These are phyloP conservation scores for Acacia acuminata DNA, from an alignment of 306 rosid species.

Conservation along the genomic window DNA sequence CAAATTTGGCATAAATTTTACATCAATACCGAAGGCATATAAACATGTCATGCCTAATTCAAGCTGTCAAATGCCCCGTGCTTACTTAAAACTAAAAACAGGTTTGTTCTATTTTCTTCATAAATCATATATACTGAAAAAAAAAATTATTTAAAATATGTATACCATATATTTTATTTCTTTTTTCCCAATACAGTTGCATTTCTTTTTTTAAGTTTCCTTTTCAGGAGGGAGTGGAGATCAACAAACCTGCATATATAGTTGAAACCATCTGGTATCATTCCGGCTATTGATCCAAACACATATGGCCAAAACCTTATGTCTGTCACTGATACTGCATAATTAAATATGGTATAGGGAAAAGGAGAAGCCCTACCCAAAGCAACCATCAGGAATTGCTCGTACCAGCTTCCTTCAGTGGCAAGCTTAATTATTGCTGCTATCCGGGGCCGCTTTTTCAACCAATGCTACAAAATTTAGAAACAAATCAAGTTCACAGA, in stretches of 20 bases:
- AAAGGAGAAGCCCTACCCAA: slow-evolving; percentile 86
- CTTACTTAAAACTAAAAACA: too few species aligned
- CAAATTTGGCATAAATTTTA: background rate
- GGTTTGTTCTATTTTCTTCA: background rate
- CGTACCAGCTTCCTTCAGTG: slow-evolving; percentile 89
- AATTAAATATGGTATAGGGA: slow-evolving; percentile 93
- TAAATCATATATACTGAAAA: background rate
- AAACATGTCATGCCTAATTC: too few species aligned
- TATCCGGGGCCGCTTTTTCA: slow-evolving; percentile 81
- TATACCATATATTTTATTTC: background rate
- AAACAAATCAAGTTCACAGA: slow-evolving; percentile 16
- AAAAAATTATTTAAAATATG: background rate
- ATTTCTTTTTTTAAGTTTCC: background rate
- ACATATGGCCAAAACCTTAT: slow-evolving; percentile 94
- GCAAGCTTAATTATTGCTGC: slow-evolving; percentile 88
- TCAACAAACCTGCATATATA: slow-evolving; percentile 81
- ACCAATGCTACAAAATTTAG: slow-evolving; percentile 69
- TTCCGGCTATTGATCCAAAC: slow-evolving; percentile 90
- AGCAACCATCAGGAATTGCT: slow-evolving; percentile 83
- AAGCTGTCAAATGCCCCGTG: background rate
- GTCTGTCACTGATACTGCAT: slow-evolving; percentile 81
- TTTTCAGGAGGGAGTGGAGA: background rate
- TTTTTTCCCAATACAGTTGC: background rate
- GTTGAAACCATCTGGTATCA: slow-evolving; percentile 92
- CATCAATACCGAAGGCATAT: background rate